A percentile compares a stretch with the other conserved stretches of the same genome.
Conservation (phyloP, 2,329 filamentous ascomycete species). For the Penicillium capsulatum region DNA sequence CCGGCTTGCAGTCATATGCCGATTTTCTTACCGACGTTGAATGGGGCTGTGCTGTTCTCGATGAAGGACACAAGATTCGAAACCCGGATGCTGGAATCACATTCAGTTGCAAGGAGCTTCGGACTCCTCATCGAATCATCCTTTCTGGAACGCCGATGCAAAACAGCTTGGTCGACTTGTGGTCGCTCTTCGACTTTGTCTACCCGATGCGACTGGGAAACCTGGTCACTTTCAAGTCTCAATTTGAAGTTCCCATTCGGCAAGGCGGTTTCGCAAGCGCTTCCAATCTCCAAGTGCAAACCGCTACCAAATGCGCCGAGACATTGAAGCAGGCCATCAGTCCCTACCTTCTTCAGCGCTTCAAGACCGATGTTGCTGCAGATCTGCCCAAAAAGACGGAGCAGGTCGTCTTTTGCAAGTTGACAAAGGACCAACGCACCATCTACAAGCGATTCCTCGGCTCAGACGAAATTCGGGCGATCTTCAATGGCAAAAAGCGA, state of each 20-base stretch:
- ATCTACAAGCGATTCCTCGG: slow-evolving; percentile 76
- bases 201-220: slow-evolving; percentile 94
- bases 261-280: slow-evolving; percentile 94
- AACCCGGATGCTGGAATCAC: slow-evolving; percentile 95
- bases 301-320: slow-evolving; percentile 88
- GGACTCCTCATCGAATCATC: slow-evolving; percentile 85
- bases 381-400: slow-evolving; percentile 95
- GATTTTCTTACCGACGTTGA: slow-evolving; percentile 75
- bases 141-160: slow-evolving; percentile 96
- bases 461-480: slow-evolving; percentile 81
- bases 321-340: slow-evolving; percentile 91
- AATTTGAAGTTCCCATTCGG: slow-evolving; percentile 92
- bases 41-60: slow-evolving; percentile 91
- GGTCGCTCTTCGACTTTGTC: slow-evolving; percentile 97
- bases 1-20: slow-evolving; percentile 88
- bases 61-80: slow-evolving; percentile 96
- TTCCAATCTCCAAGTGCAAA: slow-evolving; percentile 89
- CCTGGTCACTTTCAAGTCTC: slow-evolving; percentile 79
- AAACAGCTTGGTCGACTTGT: slow-evolving; percentile 90
- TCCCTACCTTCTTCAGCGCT: slow-evolving; percentile 84
- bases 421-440: slow-evolving; percentile 72
- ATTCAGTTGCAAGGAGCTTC: slow-evolving; percentile 88
- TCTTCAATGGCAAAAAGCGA: slow-evolving; percentile 69
- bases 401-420: slow-evolving; percentile 90
- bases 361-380: slow-evolving; percentile 89